Base-by-base conservation (phyloP, 2,329 filamentous ascomycete genomes). In the Clonostachys solani region DNA sequence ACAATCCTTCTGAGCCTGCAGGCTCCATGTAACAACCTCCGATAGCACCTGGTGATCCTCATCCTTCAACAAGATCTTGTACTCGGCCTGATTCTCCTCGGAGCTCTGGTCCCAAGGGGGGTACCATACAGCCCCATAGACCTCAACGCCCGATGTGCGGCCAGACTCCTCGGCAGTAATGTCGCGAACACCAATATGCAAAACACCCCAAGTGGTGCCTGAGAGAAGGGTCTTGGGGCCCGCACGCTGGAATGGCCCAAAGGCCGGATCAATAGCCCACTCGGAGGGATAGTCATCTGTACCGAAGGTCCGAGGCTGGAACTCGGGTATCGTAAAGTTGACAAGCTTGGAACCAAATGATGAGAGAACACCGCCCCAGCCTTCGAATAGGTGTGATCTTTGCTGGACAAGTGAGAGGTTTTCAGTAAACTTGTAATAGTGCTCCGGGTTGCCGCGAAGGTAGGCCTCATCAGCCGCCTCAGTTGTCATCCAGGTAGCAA, bases 341-440 rank as follows among this genome's bases (percentile, higher is more conserved):
- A 16, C 17, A 4, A 34, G 43, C 33, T 45, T 34, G 13, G 23
- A 36, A 12, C 43, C 43, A 38, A 45, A 45, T n/a, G 15, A 15
- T 7, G n/a, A 17, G n/a, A 45, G 33, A 12, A 45, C 43, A 29
- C 43, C 43, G 43, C 43, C 43, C 43, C 43, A 45, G 33, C 43
- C 43, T 23, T 45, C 43, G 35, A 45, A 45, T 15, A 45, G 16
- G 13, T 45, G 43, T 3, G 43, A 45, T 10, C 17, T 10, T 34
- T 45, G 43, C 17, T n/a, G 35, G 5, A 17, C 16, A 4, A 36
- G 6, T 12, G 17, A 17, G 6, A 33, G 18, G 33, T 36, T 33
- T 6, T 45, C 29, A 3, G 43, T 45, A 13, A n/a, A 18, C 34
- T 45, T 45, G 13, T 36, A 45, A 17, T 45, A 45, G 43, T 45